Evolutionary conservation across 768 basidiomycete genomes (phyloP).

Genomic region (Lentinus tigrinus): DNA sequence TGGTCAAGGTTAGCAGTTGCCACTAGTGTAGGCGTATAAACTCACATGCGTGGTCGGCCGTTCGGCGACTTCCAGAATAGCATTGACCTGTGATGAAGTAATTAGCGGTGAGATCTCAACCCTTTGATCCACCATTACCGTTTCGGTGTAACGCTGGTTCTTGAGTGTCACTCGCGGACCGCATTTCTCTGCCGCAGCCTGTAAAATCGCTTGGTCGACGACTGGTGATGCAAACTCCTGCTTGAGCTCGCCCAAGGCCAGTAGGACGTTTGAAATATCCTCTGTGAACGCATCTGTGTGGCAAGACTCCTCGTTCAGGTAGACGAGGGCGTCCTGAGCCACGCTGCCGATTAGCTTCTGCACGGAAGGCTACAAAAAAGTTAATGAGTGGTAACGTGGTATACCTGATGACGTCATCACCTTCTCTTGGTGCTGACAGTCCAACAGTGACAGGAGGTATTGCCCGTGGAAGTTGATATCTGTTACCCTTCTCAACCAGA

Average conservation of each 20-base stretch:
- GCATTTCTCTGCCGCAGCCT: conserved; percentile 43
- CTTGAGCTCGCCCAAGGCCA: conserved; percentile 48
- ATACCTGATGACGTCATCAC: conserved; percentile 34
- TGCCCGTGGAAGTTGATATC: conserved; percentile 56
- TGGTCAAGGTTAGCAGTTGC: conserved; percentile 29
- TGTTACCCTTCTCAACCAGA: conserved; percentile 24
- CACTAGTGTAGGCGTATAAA: conserved; percentile 15
- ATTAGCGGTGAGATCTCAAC: background rate
- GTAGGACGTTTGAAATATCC: conserved; percentile 44
- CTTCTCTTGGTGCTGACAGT: conserved; percentile 86
- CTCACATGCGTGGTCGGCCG: conserved; percentile 72
- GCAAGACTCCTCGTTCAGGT: conserved; percentile 63
- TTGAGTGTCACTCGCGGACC: conserved; percentile 43
- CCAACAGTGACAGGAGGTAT: conserved; percentile 63
- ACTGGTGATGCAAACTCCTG: conserved; percentile 47
- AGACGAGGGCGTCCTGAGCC: conserved; percentile 58
- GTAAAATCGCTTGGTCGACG: conserved; percentile 43
- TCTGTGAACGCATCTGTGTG: conserved; percentile 62
- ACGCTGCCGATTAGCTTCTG: conserved; percentile 66
- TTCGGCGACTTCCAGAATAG: conserved; percentile 59
- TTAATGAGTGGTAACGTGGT: background rate
- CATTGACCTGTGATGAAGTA: conserved; percentile 46
- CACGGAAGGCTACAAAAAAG: conserved; percentile 57
- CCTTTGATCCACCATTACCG: conserved; percentile 35
- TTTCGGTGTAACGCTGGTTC: conserved; percentile 45